phyloP scores from a whole-genome alignment of 1,284 basidiomycete genomes.

The Sanghuangporus baumii region DNA sequence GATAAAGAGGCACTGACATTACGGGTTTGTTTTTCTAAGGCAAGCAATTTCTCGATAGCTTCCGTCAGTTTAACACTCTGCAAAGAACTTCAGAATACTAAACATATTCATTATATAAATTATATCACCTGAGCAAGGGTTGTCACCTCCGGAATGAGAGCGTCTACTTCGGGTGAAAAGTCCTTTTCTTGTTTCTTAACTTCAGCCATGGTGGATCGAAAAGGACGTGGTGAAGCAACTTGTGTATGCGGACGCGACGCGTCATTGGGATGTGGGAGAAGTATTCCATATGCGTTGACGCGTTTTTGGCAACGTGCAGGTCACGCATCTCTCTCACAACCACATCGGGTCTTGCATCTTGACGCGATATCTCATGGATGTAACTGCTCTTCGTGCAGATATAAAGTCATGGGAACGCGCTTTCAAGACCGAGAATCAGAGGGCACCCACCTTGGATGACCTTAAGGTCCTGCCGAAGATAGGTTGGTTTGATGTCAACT shows the following conservation, averaged over 20 bases:
- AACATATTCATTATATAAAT: slow-evolving; percentile 1
- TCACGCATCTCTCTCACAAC: not conserved
- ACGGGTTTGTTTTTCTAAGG: slow-evolving; percentile 93
- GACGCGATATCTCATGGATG: slow-evolving; percentile 31
- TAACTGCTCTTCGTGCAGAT: slow-evolving; percentile 56
- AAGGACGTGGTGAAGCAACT: slow-evolving; percentile 25
- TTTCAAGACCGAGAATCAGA: slow-evolving; percentile 57
- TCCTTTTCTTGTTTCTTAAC: slow-evolving; percentile 77
- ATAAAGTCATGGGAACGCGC: slow-evolving; percentile 82
- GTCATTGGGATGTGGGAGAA: slow-evolving; percentile 3
- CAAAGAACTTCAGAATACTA: slow-evolving; percentile 12
- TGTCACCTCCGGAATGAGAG: slow-evolving; percentile 51
- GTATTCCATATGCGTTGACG: not conserved
- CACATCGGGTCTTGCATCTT: not conserved
- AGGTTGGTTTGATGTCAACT: slow-evolving; percentile 42
- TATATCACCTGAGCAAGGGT: slow-evolving; percentile 48
- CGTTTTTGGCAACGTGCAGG: not conserved
- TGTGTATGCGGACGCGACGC: slow-evolving; percentile 12
- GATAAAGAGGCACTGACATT: slow-evolving; percentile 56
- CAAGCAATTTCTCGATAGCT: slow-evolving; percentile 85
- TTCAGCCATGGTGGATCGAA: slow-evolving; percentile 52
- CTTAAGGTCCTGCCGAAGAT: slow-evolving; percentile 66
- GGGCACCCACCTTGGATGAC: slow-evolving; percentile 71
- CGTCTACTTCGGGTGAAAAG: slow-evolving; percentile 65
- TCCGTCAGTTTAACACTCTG: slow-evolving; percentile 77